Base-by-base conservation (phyloP, 225 moss, liverwort and hornwort species). In the Climacium dendroides region DNA sequence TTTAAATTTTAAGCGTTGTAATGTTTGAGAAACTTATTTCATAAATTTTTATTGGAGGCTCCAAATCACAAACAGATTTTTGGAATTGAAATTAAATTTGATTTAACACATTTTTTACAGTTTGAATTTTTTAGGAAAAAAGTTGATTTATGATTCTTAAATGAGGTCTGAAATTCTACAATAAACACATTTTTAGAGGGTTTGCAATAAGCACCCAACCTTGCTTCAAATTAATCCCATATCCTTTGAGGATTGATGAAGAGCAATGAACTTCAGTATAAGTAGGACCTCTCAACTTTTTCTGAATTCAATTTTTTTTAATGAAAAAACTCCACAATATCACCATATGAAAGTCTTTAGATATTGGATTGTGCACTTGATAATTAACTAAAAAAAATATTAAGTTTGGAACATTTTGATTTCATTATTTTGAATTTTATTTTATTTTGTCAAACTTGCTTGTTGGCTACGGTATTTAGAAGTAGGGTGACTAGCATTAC, bases 291-390 rank as follows among this genome's bases (percentile, higher is more conserved):
- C n/a, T n/a, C n/a, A n/a, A n/a, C n/a, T n/a, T n/a, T n/a, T n/a
- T n/a, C n/a, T n/a, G n/a, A n/a, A n/a, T n/a, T n/a, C n/a, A n/a
- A n/a, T n/a, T n/a, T n/a, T n/a, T n/a, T n/a, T n/a, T 7, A 23
- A 47, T 22, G 5, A 29, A 8, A 19, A 78, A 2, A 0, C 1
- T 50, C 18, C 11, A 3, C 4, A 0, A 4, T 0, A 3, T 4
- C 8, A 18, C 6, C 2, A 5, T 3, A 19, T 0, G 0, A 26
- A 39, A 7, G 1, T 25, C 5, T 7, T 3, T 77, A 6, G 3
- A 4, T 16, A 22, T 0, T 13, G 1, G 32, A 74, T 50, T 7
- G 5, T 34, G 13, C 48, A 50, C 8, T 13, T 74, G 5, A 5
- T 3, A 35, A 15, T 53, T 15, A 14, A 48, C 3, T 52, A 3